Evolutionary conservation across 257 asterid genomes (phyloP).

Genomic region (Echium plantagineum): DNA sequence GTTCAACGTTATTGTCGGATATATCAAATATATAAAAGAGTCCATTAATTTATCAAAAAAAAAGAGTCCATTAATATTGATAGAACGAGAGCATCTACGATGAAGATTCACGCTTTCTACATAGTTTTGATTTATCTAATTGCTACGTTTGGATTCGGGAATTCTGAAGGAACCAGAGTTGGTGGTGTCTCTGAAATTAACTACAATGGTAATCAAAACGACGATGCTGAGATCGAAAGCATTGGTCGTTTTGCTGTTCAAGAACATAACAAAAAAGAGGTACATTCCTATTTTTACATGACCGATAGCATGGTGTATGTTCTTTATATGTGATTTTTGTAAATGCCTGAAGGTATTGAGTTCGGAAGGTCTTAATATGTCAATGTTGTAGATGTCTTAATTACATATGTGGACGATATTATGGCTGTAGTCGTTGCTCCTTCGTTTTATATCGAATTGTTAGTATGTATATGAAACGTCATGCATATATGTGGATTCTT

Average conservation of each 20-base stretch:
- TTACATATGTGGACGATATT: too few relatives aligned
- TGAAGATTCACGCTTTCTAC: constrained; percentile 4
- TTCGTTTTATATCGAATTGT: too few relatives aligned
- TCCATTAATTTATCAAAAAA: not conserved
- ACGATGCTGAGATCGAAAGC: constrained; percentile 23
- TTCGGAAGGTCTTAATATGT: too few relatives aligned
- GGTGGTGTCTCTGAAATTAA: constrained; percentile 23
- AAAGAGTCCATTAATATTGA: too few relatives aligned
- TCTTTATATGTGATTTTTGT: too few relatives aligned
- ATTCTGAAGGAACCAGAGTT: constrained; percentile 7
- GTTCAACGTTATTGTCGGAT: not conserved
- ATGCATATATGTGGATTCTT: too few relatives aligned
- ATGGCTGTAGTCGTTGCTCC: too few relatives aligned
- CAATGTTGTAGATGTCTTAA: too few relatives aligned
- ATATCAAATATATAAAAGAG: not conserved
- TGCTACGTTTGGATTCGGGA: constrained; percentile 12
- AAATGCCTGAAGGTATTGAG: too few relatives aligned
- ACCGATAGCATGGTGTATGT: too few relatives aligned
- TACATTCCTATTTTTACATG: not conserved
- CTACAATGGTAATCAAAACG: constrained; percentile 12
- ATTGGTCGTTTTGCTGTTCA: constrained; percentile 43
- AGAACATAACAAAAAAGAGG: constrained; percentile 37
- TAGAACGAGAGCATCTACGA: not conserved
- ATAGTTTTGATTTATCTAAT: constrained; percentile 8
- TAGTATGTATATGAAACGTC: too few relatives aligned